phyloP scores from a whole-genome alignment of 805 yeast species.

The Spathaspora girioi region DNA sequence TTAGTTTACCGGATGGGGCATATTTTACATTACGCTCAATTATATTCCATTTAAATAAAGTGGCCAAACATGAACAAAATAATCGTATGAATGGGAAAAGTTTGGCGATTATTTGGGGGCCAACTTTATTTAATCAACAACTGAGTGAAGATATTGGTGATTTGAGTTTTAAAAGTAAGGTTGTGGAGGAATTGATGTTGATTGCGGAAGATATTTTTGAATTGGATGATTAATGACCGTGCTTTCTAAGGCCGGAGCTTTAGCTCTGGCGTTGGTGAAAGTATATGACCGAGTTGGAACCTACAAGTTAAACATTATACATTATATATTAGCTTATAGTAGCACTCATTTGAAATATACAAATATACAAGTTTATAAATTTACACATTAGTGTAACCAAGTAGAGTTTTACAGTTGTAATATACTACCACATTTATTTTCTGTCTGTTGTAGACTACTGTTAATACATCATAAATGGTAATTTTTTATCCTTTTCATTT shows the following conservation, averaged over 20 bases:
- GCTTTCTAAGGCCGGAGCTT: neutral
- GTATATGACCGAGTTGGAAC: too few relatives aligned
- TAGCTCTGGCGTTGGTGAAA: neutral
- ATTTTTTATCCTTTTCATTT: slow-evolving; percentile 4
- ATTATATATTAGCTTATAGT: too few relatives aligned
- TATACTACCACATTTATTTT: too few relatives aligned
- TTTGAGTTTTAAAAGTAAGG: slow-evolving; percentile 69
- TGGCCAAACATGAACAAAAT: slow-evolving; percentile 55
- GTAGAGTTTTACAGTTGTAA: too few relatives aligned
- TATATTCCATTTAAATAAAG: slow-evolving; percentile 78
- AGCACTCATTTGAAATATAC: too few relatives aligned
- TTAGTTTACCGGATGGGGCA: slow-evolving; percentile 89
- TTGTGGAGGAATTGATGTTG: slow-evolving; percentile 77
- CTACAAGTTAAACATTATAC: too few relatives aligned
- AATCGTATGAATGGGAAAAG: slow-evolving; percentile 83
- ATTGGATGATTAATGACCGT: slow-evolving; percentile 25
- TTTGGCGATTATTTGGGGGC: slow-evolving; percentile 93
- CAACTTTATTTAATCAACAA: slow-evolving; percentile 70
- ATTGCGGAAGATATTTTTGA: slow-evolving; percentile 77
- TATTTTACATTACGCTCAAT: slow-evolving; percentile 87
- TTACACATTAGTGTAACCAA: too few relatives aligned
- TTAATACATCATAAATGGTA: slow-evolving; percentile 18
- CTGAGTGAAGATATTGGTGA: slow-evolving; percentile 65
- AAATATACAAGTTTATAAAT: too few relatives aligned
- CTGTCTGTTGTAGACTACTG: neutral